A percentile compares a stretch with the other conserved stretches of the same genome.
Evolutionary conservation across 371 early-diverging fungal species (phyloP).

Genomic region (Mucor velutinosus): DNA sequence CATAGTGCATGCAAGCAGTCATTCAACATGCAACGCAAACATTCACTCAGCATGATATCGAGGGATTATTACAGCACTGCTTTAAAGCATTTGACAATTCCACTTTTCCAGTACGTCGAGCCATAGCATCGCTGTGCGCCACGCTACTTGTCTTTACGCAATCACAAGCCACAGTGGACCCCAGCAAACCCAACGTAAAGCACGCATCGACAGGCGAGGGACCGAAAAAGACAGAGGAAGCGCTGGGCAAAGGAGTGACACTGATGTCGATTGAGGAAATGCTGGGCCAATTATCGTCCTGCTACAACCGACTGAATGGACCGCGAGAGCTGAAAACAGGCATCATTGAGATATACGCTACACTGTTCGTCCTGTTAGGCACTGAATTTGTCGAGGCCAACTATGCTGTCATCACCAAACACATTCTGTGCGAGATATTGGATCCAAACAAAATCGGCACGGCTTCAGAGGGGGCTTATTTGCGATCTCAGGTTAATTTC

Average conservation of each 20-base stretch:
- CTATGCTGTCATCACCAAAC: constrained; percentile 70
- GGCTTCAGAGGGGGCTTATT: constrained; percentile 62
- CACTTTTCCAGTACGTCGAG: constrained; percentile 66
- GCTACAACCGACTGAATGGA: constrained; percentile 61
- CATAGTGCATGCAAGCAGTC: constrained; percentile 58
- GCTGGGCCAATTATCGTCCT: constrained; percentile 60
- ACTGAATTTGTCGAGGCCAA: constrained; percentile 73
- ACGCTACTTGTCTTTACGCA: constrained; percentile 64
- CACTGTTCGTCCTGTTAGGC: constrained; percentile 74
- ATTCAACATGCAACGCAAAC: constrained; percentile 53
- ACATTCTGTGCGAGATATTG: constrained; percentile 65
- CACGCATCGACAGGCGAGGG: constrained; percentile 50
- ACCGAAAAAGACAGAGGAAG: constrained; percentile 28
- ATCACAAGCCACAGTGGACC: constrained; percentile 38
- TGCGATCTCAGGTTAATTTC: constrained; percentile 69
- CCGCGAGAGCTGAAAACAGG: constrained; percentile 80
- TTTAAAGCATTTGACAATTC: constrained; percentile 73
- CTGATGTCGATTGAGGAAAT: constrained; percentile 72
- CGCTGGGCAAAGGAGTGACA: constrained; percentile 28
- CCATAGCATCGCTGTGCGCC: constrained; percentile 66
- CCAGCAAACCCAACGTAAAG: constrained; percentile 38
- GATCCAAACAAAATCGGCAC: constrained; percentile 38
- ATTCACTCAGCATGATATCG: constrained; percentile 65
- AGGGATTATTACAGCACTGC: constrained; percentile 55
- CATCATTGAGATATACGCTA: constrained; percentile 80